These are phyloP conservation scores for Calonectria pseudoturangicola DNA, from an alignment of 2,329 filamentous ascomycete genomes.

Conservation along the genomic window DNA sequence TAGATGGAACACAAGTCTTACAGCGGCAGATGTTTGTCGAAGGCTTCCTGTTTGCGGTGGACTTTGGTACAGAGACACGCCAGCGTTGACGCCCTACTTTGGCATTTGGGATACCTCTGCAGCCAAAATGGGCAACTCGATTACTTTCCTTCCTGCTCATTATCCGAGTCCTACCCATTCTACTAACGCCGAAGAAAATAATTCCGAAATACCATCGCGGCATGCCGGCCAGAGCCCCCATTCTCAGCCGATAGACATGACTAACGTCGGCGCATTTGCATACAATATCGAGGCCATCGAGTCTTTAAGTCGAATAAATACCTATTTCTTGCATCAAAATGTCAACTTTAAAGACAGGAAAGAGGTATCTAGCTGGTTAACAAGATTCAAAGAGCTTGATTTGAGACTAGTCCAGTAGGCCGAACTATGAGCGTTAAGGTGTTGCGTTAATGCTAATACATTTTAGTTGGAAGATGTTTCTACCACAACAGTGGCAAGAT, in stretches of 20 bases:
- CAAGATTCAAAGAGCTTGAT: constrained; percentile 69
- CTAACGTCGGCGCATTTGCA: constrained; percentile 66
- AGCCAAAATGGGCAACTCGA: constrained; percentile 62
- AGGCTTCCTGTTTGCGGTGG: constrained; percentile 62
- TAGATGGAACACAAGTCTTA: constrained; percentile 59
- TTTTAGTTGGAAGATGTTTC: constrained; percentile 64
- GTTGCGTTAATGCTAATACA: background rate
- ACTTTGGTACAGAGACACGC: constrained; percentile 62
- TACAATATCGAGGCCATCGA: constrained; percentile 69
- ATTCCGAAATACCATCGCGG: constrained; percentile 31
- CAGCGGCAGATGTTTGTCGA: constrained; percentile 56
- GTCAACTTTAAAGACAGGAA: constrained; percentile 63
- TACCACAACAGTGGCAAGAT: constrained; percentile 66
- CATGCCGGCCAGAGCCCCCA: background rate
- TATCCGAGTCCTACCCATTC: constrained; percentile 53
- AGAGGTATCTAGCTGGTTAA: constrained; percentile 65
- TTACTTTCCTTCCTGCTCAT: constrained; percentile 61
- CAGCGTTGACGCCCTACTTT: constrained; percentile 65
- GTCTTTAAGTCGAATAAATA: constrained; percentile 65
- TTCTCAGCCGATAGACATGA: constrained; percentile 52
- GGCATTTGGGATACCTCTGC: constrained; percentile 66
- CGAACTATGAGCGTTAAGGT: background rate
- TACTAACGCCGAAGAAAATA: constrained; percentile 34
- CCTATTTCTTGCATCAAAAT: constrained; percentile 66
- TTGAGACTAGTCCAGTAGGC: constrained; percentile 65